Percentiles rank a stretch among this genome's conserved stretches.
Evolutionary conservation across 495 filamentous ascomycete species (phyloP).

Genomic region (Copromyces sp.): DNA sequence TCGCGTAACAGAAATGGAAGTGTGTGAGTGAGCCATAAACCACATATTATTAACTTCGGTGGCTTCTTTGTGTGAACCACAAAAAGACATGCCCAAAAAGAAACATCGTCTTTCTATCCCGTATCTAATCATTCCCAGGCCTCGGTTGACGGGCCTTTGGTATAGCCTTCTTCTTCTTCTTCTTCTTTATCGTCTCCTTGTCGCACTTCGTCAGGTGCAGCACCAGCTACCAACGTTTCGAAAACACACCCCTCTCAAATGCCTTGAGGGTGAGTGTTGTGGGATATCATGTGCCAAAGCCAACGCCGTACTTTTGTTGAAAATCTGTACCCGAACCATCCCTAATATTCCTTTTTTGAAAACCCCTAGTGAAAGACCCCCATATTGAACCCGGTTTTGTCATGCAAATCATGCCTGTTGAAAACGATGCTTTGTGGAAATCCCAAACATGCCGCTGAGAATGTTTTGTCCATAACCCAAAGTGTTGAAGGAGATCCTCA

Average conservation of each 20-base stretch:
- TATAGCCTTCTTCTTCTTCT: not conserved
- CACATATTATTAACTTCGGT: not conserved
- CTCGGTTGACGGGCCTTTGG: conserved; percentile 25
- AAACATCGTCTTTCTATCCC: not conserved
- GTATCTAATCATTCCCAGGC: conserved; percentile 9
- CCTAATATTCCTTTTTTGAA: conserved; percentile 26
- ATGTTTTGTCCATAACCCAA: conserved; percentile 12
- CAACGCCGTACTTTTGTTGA: conserved; percentile 46
- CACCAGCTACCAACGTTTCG: not conserved
- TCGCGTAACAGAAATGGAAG: not conserved
- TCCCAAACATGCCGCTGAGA: conserved; percentile 17
- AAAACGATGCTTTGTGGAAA: conserved; percentile 26
- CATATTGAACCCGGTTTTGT: conserved; percentile 23
- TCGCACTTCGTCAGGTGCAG: not conserved
- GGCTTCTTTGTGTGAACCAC: not conserved
- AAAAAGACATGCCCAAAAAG: not conserved
- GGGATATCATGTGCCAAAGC: conserved; percentile 40
- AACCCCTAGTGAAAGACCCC: conserved; percentile 13
- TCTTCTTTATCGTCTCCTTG: conserved; percentile 5
- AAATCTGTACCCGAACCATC: conserved; percentile 40
- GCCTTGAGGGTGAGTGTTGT: conserved; percentile 5
- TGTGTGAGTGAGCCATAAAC: not conserved
- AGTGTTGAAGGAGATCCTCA: conserved; percentile 21
- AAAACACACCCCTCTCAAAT: not conserved
- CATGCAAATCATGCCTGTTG: conserved; percentile 42